Evolutionary conservation across 495 filamentous ascomycete genomes (phyloP).

Genomic region (Darksidea phi): DNA sequence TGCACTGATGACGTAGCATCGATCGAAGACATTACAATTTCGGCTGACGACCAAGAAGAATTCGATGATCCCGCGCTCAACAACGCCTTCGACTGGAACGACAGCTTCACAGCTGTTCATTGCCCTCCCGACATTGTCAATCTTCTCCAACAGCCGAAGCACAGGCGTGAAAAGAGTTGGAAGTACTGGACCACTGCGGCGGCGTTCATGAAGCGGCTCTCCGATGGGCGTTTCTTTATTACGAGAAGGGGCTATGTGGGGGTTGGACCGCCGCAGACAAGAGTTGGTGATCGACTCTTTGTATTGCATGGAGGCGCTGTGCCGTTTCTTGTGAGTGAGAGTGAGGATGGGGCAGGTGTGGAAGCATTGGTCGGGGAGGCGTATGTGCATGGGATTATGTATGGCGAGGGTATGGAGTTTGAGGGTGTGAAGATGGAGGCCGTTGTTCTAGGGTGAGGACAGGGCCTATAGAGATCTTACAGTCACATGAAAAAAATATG

Average conservation of each 20-base stretch:
- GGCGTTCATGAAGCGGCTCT: background rate
- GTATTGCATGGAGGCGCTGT: background rate
- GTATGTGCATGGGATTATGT: slow-evolving; percentile 2
- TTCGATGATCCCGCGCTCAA: background rate
- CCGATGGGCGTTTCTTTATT: background rate
- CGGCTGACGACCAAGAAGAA: background rate
- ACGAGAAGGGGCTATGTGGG: background rate
- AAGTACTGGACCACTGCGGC: slow-evolving; percentile 6
- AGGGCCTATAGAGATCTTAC: too few species aligned
- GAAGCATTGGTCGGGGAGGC: background rate
- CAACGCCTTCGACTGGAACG: slow-evolving; percentile 3
- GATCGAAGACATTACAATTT: background rate
- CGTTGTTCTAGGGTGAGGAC: background rate
- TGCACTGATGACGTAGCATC: background rate
- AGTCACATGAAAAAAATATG: too few species aligned
- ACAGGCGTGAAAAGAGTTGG: background rate
- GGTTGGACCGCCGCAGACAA: background rate
- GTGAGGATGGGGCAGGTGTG: background rate
- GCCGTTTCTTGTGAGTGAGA: background rate
- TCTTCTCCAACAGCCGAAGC: background rate
- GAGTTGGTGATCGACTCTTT: background rate
- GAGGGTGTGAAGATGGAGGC: background rate
- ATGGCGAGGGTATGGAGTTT: background rate
- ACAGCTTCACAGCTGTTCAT: background rate
- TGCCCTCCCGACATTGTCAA: background rate